Evolutionary conservation across 2,329 filamentous ascomycete genomes (phyloP), one percentile per base, ranked within the genome.

Genomic region (Botrytis fabae): DNA sequence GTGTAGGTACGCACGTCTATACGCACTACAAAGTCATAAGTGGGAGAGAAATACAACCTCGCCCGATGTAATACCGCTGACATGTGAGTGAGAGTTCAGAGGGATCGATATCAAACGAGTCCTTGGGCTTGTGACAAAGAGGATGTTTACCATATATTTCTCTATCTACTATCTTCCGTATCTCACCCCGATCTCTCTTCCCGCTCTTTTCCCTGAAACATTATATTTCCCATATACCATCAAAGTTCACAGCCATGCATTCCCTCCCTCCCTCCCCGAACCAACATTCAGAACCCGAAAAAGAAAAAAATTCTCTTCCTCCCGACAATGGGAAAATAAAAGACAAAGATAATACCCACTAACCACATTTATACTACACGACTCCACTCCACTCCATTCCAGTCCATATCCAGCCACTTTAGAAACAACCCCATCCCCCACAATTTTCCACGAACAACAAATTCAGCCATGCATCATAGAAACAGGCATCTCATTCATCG

Each of bases 121-220:
- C 7, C 2, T 16, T n/a, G 0, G 12, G 25, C 4, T n/a, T n/a
- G n/a, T n/a, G n/a, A 48, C 3, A 48, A 1, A 8, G 25, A 10
- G n/a, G n/a, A 12, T 22, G 22, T 48, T 54, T 54, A 7, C n/a
- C 2, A 8, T 57, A 57, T 9, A 38, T 10, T 18, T 28, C 16
- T 57, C 18, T 18, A 57, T 57, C 18, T 18, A 57, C 2, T 2
- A 9, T 8, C 3, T 28, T 28, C 5, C 28, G 3, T 32, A 32
- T 28, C n/a, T 8, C n/a, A 4, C 18, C 3, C 18, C 3, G 16
- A 28, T 28, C 14, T 28, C n/a, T 16, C 14, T 57, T 9, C 0
- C 6, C 25, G 16, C 25, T 1, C 46, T 54, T 54, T n/a, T 25
- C 20, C n/a, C 48, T 16, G 5, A n/a, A 25, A 3, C 0, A 16